phyloP scores from a whole-genome alignment of 2,329 filamentous ascomycete species.

The Phoma sp. region DNA sequence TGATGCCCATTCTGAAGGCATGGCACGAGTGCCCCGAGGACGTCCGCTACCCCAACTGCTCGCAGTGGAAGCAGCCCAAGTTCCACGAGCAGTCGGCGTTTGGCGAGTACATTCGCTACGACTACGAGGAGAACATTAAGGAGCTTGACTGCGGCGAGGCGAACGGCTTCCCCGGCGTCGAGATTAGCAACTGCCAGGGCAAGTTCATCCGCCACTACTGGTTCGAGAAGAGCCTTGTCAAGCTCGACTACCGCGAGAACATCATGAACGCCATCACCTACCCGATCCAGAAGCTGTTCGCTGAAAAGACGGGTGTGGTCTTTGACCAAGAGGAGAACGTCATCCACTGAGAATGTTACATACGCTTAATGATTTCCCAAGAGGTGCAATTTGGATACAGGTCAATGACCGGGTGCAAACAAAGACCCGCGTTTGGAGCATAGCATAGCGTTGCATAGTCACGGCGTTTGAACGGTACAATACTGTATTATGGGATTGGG shows the following conservation, averaged over 20 bases:
- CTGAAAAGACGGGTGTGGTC: conserved; percentile 39
- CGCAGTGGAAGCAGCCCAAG: conserved; percentile 46
- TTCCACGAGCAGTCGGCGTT: conserved; percentile 51
- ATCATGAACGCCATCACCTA: conserved; percentile 48
- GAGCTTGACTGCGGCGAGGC: conserved; percentile 49
- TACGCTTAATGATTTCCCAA: conserved; percentile 41
- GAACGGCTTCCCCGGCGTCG: conserved; percentile 47
- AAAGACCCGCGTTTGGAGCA: conserved; percentile 31
- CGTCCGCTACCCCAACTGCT: conserved; percentile 45
- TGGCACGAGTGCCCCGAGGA: conserved; percentile 54
- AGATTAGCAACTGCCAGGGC: conserved; percentile 45
- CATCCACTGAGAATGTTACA: conserved; percentile 38
- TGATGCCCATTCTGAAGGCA: conserved; percentile 57
- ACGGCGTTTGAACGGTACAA: conserved; percentile 22
- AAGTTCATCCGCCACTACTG: conserved; percentile 48
- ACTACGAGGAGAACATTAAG: conserved; percentile 46
- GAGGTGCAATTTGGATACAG: conserved; percentile 37
- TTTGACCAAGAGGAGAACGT: conserved; percentile 39
- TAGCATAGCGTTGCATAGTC: conserved; percentile 34
- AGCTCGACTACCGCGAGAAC: conserved; percentile 44
- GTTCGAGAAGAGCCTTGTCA: conserved; percentile 46
- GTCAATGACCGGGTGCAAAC: conserved; percentile 36
- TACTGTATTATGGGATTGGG: conserved; percentile 7
- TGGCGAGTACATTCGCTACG: conserved; percentile 49
- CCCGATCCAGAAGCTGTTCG: conserved; percentile 44